Base-by-base conservation (phyloP, 306 rosid species). In the Pterocarpus macrocarpus region DNA sequence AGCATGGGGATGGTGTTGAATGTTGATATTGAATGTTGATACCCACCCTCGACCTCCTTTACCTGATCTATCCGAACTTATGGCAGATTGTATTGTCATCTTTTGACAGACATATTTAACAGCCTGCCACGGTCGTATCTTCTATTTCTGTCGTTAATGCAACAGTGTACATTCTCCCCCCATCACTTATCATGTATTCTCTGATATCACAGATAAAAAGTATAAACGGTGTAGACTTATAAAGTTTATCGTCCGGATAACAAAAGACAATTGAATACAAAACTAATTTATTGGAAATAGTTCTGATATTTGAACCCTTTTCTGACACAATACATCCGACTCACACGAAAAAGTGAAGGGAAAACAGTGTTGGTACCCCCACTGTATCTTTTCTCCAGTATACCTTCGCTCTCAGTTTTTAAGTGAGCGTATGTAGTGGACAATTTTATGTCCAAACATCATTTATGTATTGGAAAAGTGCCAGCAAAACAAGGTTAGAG, bases 91-190 rank as follows among this genome's bases (percentile, higher is more conserved):
- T 49, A 69, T 22, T 22, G 28, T 22, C 28, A 22, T 22, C 28
- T 22, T 22, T 30, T 44, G 71, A 35, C 15, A 38, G 7, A 3
- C 50, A 65, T 7, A 36, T 64, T 64, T 33, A 17, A 16, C 22
- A 39, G 34, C 11, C 53, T 66, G 5, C 41, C 35, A 38, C 44
- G 10, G 43, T 56, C 43, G 7, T 52, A 73, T 22, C 28, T 58
- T 45, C 16, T 57, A 12, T 22, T 22, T 57, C 22, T 10, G 55
- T 56, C 28, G 38, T 17, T 56, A 64, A 49, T 17, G 72, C 50
- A 63, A 71, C 90, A 79, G 72, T 88, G 71, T 71, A 38, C 33
- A 55, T 22, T 36, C 43, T 53, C 41, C 52, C 56, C 57, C 34
- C 15, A 28, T 1, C 7, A 50, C 56, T 13, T 44, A 59, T 38